A percentile compares a stretch with the other conserved stretches of the same genome.
Conservation (phyloP, 1,139 yeast species). For the Lodderomyces jiufengensis region DNA sequence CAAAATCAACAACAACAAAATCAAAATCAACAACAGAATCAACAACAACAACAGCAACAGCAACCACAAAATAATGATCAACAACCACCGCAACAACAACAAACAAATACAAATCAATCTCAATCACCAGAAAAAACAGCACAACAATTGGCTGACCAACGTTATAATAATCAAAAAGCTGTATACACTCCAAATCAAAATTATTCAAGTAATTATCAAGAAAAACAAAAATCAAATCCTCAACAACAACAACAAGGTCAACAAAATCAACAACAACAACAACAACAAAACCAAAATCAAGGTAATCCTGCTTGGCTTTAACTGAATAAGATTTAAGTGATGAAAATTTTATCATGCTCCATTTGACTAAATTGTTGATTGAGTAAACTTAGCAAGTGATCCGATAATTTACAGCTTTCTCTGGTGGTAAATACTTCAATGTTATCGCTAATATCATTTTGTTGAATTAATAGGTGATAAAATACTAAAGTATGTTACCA, state of each 20-base stretch:
- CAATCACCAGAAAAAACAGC: slow-evolving; percentile 9
- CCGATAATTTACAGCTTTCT: no score
- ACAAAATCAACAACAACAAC: slow-evolving; percentile 13
- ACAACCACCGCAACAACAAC: slow-evolving; percentile 15
- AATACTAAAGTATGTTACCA: no score
- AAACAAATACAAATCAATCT: slow-evolving; percentile 14
- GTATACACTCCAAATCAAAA: slow-evolving; percentile 11
- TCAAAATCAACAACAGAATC: slow-evolving; percentile 13
- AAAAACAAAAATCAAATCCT: slow-evolving; percentile 22
- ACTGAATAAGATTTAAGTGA: not conserved
- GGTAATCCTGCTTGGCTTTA: slow-evolving; percentile 19
- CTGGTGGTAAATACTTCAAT: no score
- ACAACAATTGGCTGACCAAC: slow-evolving; percentile 11
- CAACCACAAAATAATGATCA: slow-evolving; percentile 13
- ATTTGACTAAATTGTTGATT: no score
- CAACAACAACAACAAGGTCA: slow-evolving; percentile 13
- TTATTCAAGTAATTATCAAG: slow-evolving; percentile 18
- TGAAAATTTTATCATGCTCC: no score
- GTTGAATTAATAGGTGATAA: no score
- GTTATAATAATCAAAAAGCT: slow-evolving; percentile 13
- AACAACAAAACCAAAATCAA: slow-evolving; percentile 12
- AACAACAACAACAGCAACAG: slow-evolving; percentile 13
- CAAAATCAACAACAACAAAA: slow-evolving; percentile 13
- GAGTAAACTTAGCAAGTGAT: no score
- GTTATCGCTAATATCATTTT: no score